A percentile compares a stretch with the other conserved stretches of the same genome.
These are phyloP conservation scores for Ustilago trichophora DNA, from an alignment of 1,284 basidiomycete species.

Conservation along the genomic window DNA sequence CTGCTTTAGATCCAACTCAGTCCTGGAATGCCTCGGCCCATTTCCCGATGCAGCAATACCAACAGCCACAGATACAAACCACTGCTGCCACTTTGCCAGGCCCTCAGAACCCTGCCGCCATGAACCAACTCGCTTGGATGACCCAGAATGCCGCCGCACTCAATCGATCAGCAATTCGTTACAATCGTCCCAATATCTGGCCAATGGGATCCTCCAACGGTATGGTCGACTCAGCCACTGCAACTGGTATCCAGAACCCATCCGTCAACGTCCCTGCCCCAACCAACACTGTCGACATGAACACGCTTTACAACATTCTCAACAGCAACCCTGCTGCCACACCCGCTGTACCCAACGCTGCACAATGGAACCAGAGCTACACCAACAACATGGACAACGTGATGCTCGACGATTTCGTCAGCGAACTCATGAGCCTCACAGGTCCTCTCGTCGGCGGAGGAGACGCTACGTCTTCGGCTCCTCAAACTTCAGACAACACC, in stretches of 20 bases:
- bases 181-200: constrained; percentile 42
- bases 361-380: constrained; percentile 29
- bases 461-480: neutral
- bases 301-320: constrained; percentile 19
- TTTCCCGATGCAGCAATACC: constrained; percentile 20
- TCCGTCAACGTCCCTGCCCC: constrained; percentile 7
- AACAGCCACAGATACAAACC: constrained; percentile 13
- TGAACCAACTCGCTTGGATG: constrained; percentile 36
- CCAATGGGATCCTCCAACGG: constrained; percentile 14
- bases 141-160: constrained; percentile 17
- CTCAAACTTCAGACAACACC: constrained; percentile 19
- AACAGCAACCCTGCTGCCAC: constrained; percentile 10
- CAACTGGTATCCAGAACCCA: neutral
- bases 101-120: constrained; percentile 18
- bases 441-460: constrained; percentile 29
- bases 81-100: constrained; percentile 5
- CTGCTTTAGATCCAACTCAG: constrained; percentile 22
- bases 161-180: constrained; percentile 24
- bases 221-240: neutral
- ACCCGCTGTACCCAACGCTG: neutral
- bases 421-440: constrained; percentile 47
- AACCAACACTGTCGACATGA: constrained; percentile 19
- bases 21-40: constrained; percentile 22
- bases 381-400: constrained; percentile 41
- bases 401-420: constrained; percentile 55